These are phyloP conservation scores for Trichoderma erinaceum DNA, from an alignment of 495 filamentous ascomycete species.

Conservation along the genomic window DNA sequence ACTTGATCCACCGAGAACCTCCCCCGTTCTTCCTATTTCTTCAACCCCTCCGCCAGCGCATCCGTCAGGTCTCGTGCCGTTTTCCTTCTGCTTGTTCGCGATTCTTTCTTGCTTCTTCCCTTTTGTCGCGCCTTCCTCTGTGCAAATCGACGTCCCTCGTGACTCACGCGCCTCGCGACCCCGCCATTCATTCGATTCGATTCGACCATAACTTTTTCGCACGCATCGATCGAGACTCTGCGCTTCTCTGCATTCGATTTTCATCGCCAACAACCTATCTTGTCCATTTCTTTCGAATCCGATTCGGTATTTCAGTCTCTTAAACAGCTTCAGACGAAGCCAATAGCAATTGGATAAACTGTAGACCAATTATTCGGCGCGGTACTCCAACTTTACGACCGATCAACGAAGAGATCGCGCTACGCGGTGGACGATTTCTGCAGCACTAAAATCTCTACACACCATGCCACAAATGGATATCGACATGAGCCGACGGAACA, in stretches of 20 bases:
- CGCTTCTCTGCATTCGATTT: neutral
- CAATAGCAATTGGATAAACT: neutral
- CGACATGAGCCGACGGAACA: conserved; percentile 76
- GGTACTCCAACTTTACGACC: neutral
- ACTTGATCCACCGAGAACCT: neutral
- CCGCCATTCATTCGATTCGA: neutral
- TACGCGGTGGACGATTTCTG: neutral
- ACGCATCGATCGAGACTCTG: neutral
- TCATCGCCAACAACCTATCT: neutral
- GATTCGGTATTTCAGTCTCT: neutral
- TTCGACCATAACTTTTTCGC: neutral
- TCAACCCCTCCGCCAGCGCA: neutral
- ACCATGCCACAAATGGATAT: conserved; percentile 33
- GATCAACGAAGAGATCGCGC: neutral
- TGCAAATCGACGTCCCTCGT: neutral
- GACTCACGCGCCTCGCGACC: conserved; percentile 5
- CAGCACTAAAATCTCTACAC: neutral
- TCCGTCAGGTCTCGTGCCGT: neutral
- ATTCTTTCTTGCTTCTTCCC: neutral
- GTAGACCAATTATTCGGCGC: neutral
- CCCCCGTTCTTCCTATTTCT: conserved; percentile 3
- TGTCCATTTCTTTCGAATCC: neutral
- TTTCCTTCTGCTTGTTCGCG: neutral
- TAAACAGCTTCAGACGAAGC: neutral
- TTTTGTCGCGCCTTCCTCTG: neutral